phyloP scores from a whole-genome alignment of 2,329 filamentous ascomycete species.

The Xylariaceae sp. region DNA sequence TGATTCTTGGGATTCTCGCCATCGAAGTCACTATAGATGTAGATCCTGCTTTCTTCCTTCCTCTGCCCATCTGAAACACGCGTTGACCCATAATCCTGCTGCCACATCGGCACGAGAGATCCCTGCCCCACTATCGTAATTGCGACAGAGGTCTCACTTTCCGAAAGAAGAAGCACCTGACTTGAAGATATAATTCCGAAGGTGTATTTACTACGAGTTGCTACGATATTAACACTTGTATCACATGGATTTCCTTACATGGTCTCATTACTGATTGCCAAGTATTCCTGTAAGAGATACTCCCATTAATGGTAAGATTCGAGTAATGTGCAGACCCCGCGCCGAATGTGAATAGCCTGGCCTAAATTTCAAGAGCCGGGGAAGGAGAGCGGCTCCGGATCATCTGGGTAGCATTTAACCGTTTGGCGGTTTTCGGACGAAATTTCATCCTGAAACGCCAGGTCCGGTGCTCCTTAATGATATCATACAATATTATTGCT shows the following conservation, averaged over 20 bases:
- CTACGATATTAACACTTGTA: no score
- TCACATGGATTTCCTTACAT: no score
- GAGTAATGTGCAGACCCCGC: not conserved
- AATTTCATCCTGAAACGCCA: slow-evolving; percentile 13
- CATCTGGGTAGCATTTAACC: slow-evolving; percentile 1
- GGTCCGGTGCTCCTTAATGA: not conserved
- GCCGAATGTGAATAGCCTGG: not conserved
- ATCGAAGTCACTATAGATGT: no score
- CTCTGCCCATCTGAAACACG: slow-evolving; percentile 22
- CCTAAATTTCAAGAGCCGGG: not conserved
- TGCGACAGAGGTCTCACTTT: slow-evolving; percentile 1
- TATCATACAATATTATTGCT: not conserved
- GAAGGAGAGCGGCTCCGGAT: not conserved
- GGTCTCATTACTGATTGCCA: no score
- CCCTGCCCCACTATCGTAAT: slow-evolving; percentile 12
- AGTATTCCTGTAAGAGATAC: no score
- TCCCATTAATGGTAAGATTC: no score
- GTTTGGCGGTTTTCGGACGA: not conserved
- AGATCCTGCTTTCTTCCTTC: not conserved
- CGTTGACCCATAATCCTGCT: slow-evolving; percentile 2
- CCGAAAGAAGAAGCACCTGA: no score
- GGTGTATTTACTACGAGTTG: no score
- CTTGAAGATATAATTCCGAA: no score
- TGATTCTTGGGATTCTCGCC: no score
- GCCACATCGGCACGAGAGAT: not conserved